phyloP scores from a whole-genome alignment of 768 basidiomycete genomes.

The Suillus spraguei region DNA sequence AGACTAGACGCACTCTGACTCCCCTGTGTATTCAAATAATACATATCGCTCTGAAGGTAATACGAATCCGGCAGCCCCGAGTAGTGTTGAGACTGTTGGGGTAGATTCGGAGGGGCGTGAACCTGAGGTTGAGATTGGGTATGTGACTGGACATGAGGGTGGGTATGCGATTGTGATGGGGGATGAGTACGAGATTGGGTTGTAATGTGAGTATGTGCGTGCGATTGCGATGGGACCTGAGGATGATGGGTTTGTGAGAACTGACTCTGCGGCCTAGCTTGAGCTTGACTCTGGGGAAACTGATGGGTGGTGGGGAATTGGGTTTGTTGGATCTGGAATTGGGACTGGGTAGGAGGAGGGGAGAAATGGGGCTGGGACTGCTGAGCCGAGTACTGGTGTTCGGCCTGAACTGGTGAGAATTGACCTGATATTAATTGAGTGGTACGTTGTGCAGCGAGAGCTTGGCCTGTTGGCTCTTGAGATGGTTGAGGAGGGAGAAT shows the following conservation, averaged over 20 bases:
- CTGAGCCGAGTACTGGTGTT: background rate
- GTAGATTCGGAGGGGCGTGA: background rate
- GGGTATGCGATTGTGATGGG: no score
- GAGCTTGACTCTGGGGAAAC: slow-evolving; percentile 31
- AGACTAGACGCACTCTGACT: slow-evolving; percentile 26
- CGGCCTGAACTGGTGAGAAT: background rate
- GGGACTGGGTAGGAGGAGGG: background rate
- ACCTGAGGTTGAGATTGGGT: slow-evolving; percentile 1
- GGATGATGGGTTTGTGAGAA: background rate
- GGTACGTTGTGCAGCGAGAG: slow-evolving; percentile 20
- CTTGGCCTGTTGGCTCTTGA: slow-evolving; percentile 6
- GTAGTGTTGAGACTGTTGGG: background rate
- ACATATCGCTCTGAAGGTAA: slow-evolving; percentile 7
- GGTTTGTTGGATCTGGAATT: slow-evolving; percentile 16
- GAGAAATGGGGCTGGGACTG: background rate
- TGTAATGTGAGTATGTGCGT: background rate
- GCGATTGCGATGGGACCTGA: slow-evolving; percentile 10
- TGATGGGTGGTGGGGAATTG: slow-evolving; percentile 14
- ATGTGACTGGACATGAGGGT: slow-evolving; percentile 1
- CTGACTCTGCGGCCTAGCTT: slow-evolving; percentile 9
- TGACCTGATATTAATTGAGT: slow-evolving; percentile 14
- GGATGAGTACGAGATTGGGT: background rate
- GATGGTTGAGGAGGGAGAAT: slow-evolving; percentile 10
- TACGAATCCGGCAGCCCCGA: background rate
- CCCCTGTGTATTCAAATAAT: slow-evolving; percentile 16